Percentiles rank a stretch among this genome's conserved stretches.
These are phyloP conservation scores for Kwoniella bestiolae DNA, from an alignment of 768 basidiomycete genomes.

Conservation along the genomic window DNA sequence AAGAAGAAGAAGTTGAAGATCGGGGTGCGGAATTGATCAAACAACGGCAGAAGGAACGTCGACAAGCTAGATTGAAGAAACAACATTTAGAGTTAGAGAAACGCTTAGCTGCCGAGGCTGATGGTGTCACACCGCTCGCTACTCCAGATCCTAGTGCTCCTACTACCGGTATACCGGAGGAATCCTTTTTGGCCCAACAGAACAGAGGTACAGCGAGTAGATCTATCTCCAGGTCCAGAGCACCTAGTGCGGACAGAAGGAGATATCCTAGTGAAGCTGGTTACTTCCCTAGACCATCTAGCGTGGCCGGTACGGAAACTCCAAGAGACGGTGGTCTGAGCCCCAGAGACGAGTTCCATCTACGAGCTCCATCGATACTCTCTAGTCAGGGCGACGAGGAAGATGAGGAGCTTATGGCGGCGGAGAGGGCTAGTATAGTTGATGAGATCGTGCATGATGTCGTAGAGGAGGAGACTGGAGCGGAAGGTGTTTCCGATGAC, in stretches of 20 bases:
- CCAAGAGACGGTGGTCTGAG: constrained; percentile 38
- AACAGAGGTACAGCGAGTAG: constrained; percentile 27
- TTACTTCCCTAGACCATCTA: constrained; percentile 35
- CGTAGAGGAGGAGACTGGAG: constrained; percentile 37
- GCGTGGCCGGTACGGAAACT: constrained; percentile 30
- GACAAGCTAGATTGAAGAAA: constrained; percentile 45
- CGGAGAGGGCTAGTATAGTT: constrained; percentile 31
- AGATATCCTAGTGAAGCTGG: constrained; percentile 24
- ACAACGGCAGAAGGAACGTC: constrained; percentile 56
- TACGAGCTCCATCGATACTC: constrained; percentile 35
- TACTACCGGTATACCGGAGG: constrained; percentile 26
- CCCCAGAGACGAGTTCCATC: constrained; percentile 33
- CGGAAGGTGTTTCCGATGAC: constrained; percentile 27
- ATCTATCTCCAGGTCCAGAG: constrained; percentile 40
- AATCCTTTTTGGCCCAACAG: constrained; percentile 27
- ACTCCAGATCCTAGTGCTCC: constrained; percentile 28
- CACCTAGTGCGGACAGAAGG: constrained; percentile 31
- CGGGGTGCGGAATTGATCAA: constrained; percentile 60
- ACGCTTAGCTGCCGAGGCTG: constrained; percentile 26
- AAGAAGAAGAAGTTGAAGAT: constrained; percentile 58
- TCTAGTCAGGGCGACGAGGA: constrained; percentile 53
- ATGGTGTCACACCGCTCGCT: constrained; percentile 14
- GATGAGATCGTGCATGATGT: constrained; percentile 50
- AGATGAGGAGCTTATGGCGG: constrained; percentile 30
- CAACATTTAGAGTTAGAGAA: constrained; percentile 33